phyloP scores from a whole-genome alignment of 371 early-diverging fungal species.

The Lichtheimia corymbifera region DNA sequence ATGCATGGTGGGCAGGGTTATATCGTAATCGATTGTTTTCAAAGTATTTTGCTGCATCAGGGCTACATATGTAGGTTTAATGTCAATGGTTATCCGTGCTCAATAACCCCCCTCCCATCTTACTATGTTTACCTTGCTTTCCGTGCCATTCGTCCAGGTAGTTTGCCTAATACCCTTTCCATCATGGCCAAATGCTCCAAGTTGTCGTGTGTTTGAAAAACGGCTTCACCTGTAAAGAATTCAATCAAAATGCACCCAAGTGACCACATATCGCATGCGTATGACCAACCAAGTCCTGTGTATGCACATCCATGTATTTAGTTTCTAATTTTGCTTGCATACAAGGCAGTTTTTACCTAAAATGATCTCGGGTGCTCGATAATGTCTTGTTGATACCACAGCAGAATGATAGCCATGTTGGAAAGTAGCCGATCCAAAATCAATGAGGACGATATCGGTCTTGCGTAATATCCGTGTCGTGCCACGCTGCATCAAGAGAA shows the following conservation, averaged over 20 bases:
- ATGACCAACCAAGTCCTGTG: slow-evolving; percentile 83
- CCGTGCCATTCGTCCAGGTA: slow-evolving; percentile 43
- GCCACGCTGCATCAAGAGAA: not conserved
- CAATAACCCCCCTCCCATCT: not conserved
- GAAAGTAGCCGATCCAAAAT: slow-evolving; percentile 94
- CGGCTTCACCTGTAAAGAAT: slow-evolving; percentile 91
- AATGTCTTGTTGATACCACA: slow-evolving; percentile 93
- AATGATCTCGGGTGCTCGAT: slow-evolving; percentile 97
- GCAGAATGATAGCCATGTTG: slow-evolving; percentile 90
- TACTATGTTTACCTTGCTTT: slow-evolving; percentile 16
- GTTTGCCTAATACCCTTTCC: slow-evolving; percentile 61
- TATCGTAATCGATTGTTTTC: slow-evolving; percentile 4
- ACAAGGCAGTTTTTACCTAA: slow-evolving; percentile 90
- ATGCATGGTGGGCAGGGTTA: slow-evolving; percentile 56
- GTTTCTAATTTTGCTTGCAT: slow-evolving; percentile 57
- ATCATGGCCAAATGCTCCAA: slow-evolving; percentile 79
- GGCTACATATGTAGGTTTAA: slow-evolving; percentile 31
- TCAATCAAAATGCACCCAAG: slow-evolving; percentile 96
- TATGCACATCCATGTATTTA: not conserved
- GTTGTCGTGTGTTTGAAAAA: slow-evolving; percentile 94
- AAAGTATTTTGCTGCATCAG: slow-evolving; percentile 6
- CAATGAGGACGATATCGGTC: slow-evolving; percentile 87
- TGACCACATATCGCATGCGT: slow-evolving; percentile 97
- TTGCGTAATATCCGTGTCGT: slow-evolving; percentile 51
- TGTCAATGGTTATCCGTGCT: not conserved